Conservation (phyloP, 2,329 filamentous ascomycete species). For the Diaporthe citrichinensis region DNA sequence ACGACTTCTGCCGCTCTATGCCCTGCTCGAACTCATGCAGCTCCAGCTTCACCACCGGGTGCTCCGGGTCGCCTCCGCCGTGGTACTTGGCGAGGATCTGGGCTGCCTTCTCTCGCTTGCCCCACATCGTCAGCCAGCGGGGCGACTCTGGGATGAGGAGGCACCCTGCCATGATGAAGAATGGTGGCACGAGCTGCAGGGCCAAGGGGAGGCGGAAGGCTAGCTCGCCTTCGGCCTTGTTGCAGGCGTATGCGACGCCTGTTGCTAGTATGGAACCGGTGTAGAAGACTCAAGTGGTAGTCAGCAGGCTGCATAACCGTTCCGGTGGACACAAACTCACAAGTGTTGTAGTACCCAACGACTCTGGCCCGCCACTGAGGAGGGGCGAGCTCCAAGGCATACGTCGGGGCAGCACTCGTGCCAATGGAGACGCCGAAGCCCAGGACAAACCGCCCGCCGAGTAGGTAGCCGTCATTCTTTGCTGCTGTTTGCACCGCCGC, state of each 20-base stretch:
- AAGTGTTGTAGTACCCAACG: conserved; percentile 57
- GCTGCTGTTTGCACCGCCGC: conserved; percentile 56
- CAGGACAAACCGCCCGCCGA: conserved; percentile 67
- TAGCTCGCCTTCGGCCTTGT: conserved; percentile 43
- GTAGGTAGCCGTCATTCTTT: conserved; percentile 55
- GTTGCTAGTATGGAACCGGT: conserved; percentile 59
- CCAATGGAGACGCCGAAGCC: conserved; percentile 64
- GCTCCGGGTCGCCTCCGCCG: conserved; percentile 50
- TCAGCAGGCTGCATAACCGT: background rate
- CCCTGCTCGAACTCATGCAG: conserved; percentile 56
- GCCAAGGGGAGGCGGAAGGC: conserved; percentile 54
- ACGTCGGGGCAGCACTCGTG: conserved; percentile 56
- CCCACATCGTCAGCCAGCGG: conserved; percentile 57
- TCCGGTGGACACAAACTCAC: conserved; percentile 43
- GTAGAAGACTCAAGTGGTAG: conserved; percentile 48
- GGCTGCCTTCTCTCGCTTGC: conserved; percentile 53
- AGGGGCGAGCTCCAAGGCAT: conserved; percentile 52
- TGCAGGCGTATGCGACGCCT: conserved; percentile 51
- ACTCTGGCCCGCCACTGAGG: conserved; percentile 50
- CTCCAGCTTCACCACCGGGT: conserved; percentile 56
- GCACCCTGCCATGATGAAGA: conserved; percentile 52
- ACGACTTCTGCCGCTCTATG: conserved; percentile 50
- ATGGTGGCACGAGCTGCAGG: conserved; percentile 55
- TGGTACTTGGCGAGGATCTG: conserved; percentile 53
- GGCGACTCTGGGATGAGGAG: conserved; percentile 59